Evolutionary conservation across 768 basidiomycete genomes (phyloP).

Genomic region (Lyophyllum semitale): DNA sequence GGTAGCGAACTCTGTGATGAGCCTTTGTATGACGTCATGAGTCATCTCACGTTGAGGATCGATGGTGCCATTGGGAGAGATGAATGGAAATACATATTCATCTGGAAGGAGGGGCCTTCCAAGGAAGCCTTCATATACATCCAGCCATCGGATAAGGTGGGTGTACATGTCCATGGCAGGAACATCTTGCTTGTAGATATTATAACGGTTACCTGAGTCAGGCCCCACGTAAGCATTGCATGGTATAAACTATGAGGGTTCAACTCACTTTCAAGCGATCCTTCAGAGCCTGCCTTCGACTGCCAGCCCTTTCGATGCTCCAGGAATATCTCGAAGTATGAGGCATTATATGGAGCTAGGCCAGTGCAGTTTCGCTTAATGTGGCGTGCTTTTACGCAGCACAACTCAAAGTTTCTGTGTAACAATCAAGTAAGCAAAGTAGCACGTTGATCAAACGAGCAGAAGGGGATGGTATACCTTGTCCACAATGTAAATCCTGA

Average conservation of each 20-base stretch:
- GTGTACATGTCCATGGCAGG: conserved; percentile 1
- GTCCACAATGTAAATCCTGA: neutral
- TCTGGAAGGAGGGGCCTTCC: neutral
- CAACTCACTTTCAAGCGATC: neutral
- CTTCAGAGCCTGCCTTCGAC: neutral
- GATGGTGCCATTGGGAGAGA: neutral
- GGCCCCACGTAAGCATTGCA: neutral
- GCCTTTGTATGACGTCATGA: neutral
- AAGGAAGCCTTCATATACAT: neutral
- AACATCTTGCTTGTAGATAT: neutral
- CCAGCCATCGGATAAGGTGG: neutral
- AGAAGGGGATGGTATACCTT: neutral
- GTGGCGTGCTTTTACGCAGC: neutral
- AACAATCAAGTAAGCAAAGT: neutral
- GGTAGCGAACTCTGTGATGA: neutral
- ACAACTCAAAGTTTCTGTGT: neutral
- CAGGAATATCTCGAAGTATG: neutral
- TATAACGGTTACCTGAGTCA: neutral
- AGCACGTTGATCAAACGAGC: no score
- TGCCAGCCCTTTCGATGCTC: neutral
- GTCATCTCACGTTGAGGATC: neutral
- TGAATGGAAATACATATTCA: neutral
- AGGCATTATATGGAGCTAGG: neutral
- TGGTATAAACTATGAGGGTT: no score
- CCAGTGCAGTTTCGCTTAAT: neutral